Percentiles rank a stretch among this genome's conserved stretches.
Conservation (phyloP, 805 yeast species). For the Pichia cabralensis region DNA sequence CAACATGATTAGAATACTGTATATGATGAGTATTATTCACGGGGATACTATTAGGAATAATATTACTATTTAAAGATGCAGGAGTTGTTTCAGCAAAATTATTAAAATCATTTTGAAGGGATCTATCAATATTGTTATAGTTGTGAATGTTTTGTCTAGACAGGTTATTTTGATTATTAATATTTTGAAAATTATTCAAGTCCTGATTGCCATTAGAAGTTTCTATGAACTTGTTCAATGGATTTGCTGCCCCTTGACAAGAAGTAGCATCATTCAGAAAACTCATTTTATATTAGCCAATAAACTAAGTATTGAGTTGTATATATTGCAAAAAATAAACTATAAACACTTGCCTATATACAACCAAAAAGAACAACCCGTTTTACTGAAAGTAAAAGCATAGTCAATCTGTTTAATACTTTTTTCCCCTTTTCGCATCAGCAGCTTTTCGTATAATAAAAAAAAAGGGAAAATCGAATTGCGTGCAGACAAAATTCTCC, state of each 20-base stretch:
- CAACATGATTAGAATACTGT: not conserved
- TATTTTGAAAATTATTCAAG: not conserved
- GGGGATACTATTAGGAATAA: not conserved
- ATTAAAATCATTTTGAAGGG: slow-evolving; percentile 2
- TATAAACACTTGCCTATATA: too few species aligned
- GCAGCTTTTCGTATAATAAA: too few species aligned
- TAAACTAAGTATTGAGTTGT: too few species aligned
- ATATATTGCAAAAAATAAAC: too few species aligned
- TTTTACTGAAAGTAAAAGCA: too few species aligned
- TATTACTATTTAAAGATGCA: not conserved
- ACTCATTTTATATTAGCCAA: slow-evolving; percentile 2
- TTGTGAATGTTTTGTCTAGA: too few species aligned
- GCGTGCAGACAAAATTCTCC: too few species aligned
- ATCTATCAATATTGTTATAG: not conserved
- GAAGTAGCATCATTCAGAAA: slow-evolving; percentile 3
- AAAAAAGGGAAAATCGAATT: too few species aligned
- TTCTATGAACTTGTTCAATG: slow-evolving; percentile 2
- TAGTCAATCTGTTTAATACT: too few species aligned
- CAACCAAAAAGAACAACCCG: too few species aligned
- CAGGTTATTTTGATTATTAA: not conserved
- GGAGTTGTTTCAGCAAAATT: not conserved
- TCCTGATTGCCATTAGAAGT: not conserved
- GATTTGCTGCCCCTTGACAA: slow-evolving; percentile 3
- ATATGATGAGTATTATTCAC: not conserved
- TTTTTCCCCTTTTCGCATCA: too few species aligned